Evolutionary conservation across 2,329 filamentous ascomycete species (phyloP), one percentile per base, ranked within the genome.

Genomic region (Claviceps pazoutovae): DNA sequence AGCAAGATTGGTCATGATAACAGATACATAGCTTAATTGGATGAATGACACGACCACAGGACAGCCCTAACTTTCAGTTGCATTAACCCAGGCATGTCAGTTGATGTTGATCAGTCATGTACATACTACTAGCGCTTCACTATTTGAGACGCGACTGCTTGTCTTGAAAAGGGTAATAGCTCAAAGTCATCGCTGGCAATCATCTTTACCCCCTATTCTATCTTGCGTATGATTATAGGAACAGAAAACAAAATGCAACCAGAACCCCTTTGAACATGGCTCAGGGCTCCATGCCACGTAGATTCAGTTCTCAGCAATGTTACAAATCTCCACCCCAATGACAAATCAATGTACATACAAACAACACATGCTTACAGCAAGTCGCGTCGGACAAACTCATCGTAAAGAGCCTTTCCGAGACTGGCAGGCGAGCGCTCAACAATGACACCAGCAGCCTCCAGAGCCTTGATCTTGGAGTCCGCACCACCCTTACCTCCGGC

Each of bases 401-500:
- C 84, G 67, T 94, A 88, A 64, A 98, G 78, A 55, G 89, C 85
- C 81, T 95, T 96, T 69, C 93, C 93, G 62, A 98, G 80, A 61
- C 82, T 73, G 60, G 93, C 93, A 58, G 93, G 91, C 64, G 88
- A 95, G 71, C 88, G 84, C 83, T 97, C 91, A 60, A 98, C 93
- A 63, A 96, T 81, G 63, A 97, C 45, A 69, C 93, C 93, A 56
- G 93, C 93, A 58, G 80, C 79, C 77, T 97, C 86, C 55, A 98
- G 83, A 56, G 93, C 93, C 64, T 83, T 78, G 73, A 98, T 98
- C 85, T 98, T 98, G 68, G 88, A 94, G 74, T 97, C 89, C 58
- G 93, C 93, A 68, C 89, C 93, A 66, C 93, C 93, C 82, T 96
- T 97, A 64, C 93, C 93, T 63, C 93, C 93, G 60, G 87, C 88